Base-by-base conservation (phyloP, 305 asterid genomes). In the Ajuga reptans region DNA sequence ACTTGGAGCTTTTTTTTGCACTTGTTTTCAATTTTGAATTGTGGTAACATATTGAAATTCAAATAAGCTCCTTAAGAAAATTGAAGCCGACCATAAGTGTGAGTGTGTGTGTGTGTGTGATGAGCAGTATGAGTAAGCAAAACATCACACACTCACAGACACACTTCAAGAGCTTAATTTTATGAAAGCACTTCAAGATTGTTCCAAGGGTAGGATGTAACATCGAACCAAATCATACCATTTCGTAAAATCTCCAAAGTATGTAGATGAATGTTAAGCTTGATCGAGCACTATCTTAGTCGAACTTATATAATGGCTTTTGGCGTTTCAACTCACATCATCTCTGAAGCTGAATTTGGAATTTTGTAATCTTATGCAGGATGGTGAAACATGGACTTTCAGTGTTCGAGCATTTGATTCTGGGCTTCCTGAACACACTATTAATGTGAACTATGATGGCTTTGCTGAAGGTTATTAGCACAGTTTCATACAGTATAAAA, bases 371-470 rank as follows among this genome's bases (percentile, higher is more conserved):
- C 70, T 68, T 70, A 11, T 69, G 64, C 90, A 91, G 99, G 98
- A 94, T 83, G 99, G 99, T 65, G 95, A 94, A 83, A 82, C 83
- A 47, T 94, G 99, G 99, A 94, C 94, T 71, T 89, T 94, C 84
- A 94, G 93, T 76, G 99, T 94, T 74, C 82, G 98, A 66, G 88
- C 88, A 54, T 94, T 84, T 74, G 96, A 80, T 69, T 78, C 97
- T 29, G 77, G 80, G 52, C 95, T 84, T 42, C 98, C 96, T 0
- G 92, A 89, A 42, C 82, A 64, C 79, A 91, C 96, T 45, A 88
- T 94, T 67, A 83, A 74, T 72, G 95, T 94, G 75, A 94, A 82
- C 83, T 94, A 94, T 64, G 99, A 79, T 2, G 98, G 99, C 67
- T 91, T 94, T 80, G 95, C 99, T 70, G 99, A 94, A 94, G 99